These are phyloP conservation scores for Vigna angularis DNA, from an alignment of 306 rosid genomes.

Conservation along the genomic window DNA sequence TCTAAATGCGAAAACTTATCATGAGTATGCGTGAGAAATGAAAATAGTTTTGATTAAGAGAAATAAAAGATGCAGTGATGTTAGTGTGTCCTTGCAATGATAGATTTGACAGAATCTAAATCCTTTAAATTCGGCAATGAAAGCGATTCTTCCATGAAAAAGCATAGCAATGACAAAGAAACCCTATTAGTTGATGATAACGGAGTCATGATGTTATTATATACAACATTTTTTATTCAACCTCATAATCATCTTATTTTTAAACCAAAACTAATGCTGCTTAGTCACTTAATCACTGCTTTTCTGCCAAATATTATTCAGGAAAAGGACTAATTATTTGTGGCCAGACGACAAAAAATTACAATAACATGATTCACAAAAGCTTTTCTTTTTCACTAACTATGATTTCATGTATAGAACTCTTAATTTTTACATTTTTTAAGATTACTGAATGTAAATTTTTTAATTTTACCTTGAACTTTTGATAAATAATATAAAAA, in stretches of 20 bases:
- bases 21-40: too few relatives aligned
- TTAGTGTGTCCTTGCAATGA: neutral
- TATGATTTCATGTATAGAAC: neutral
- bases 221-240: slow-evolving; percentile 10
- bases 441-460: too few relatives aligned
- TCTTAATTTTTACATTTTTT: too few relatives aligned
- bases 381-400: neutral
- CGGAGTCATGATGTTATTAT: neutral
- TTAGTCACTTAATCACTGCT: neutral
- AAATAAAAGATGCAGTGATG: too few relatives aligned
- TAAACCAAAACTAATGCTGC: neutral
- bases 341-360: neutral
- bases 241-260: neutral
- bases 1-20: too few relatives aligned
- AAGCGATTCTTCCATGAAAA: slow-evolving; percentile 20
- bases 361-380: neutral
- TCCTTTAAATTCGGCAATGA: neutral
- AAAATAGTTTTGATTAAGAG: too few relatives aligned
- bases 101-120: slow-evolving; percentile 19
- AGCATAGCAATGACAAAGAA: neutral
- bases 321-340: neutral
- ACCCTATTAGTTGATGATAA: neutral
- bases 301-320: slow-evolving; percentile 5
- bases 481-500: too few relatives aligned
- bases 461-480: too few relatives aligned